phyloP scores from a whole-genome alignment of 768 basidiomycete species.

The Russula olivacea region DNA sequence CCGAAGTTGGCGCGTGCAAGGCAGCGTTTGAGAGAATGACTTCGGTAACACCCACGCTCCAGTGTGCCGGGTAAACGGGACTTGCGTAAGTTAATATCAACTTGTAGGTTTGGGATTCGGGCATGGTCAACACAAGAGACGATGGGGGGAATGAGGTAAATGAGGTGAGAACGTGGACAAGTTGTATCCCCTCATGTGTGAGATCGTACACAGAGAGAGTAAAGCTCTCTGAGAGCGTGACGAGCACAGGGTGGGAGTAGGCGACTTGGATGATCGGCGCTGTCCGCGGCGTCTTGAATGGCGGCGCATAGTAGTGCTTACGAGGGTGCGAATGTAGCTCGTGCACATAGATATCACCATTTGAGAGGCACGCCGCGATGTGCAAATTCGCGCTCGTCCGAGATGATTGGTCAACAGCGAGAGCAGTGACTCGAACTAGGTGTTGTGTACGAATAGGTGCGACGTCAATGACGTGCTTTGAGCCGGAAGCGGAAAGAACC shows the following conservation, averaged over 20 bases:
- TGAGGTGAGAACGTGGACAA: constrained; percentile 63
- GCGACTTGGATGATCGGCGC: constrained; percentile 56
- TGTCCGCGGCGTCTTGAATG: constrained; percentile 34
- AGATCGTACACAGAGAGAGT: constrained; percentile 69
- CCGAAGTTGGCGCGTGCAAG: background rate
- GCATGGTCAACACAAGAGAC: constrained; percentile 70
- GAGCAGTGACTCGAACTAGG: constrained; percentile 48
- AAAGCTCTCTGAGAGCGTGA: constrained; percentile 63
- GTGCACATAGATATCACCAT: constrained; percentile 62
- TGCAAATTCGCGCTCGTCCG: constrained; percentile 39
- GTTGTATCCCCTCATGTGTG: constrained; percentile 42
- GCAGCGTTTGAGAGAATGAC: constrained; percentile 49
- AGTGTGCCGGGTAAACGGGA: constrained; percentile 77
- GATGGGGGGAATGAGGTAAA: constrained; percentile 77
- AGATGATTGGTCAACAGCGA: constrained; percentile 72
- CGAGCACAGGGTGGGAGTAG: constrained; percentile 73
- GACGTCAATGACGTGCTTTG: constrained; percentile 40
- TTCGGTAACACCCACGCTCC: constrained; percentile 73
- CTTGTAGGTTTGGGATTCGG: constrained; percentile 55
- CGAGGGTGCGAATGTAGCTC: constrained; percentile 43
- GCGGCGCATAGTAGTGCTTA: constrained; percentile 44
- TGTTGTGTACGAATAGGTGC: constrained; percentile 34
- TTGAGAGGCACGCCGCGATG: constrained; percentile 57
- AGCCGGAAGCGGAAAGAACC: constrained; percentile 38
- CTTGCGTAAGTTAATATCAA: constrained; percentile 68